Conservation (phyloP, 2,329 filamentous ascomycete genomes). For the Zarea fungicola region DNA sequence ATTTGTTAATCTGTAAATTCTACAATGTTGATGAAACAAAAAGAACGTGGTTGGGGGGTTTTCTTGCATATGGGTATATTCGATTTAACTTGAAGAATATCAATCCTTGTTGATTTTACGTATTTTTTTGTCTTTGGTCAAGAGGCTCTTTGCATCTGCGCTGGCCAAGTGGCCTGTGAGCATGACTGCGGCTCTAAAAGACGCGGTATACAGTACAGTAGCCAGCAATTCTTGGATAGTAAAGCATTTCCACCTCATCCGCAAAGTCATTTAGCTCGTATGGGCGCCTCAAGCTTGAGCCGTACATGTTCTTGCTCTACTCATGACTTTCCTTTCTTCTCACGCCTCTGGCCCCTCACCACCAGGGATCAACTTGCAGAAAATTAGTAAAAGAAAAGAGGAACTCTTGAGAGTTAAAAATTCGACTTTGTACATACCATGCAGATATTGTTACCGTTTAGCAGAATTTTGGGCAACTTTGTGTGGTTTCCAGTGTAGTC, state of each 20-base stretch:
- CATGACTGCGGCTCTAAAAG: neutral
- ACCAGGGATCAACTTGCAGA: conserved; percentile 64
- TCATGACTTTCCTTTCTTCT: conserved; percentile 16
- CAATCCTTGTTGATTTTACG: neutral
- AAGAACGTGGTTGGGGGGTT: neutral
- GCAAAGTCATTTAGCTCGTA: conserved; percentile 1
- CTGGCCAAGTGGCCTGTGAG: neutral
- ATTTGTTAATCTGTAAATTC: conserved; percentile 5
- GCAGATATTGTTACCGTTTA: conserved; percentile 99
- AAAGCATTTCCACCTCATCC: neutral
- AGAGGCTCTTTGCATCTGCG: neutral
- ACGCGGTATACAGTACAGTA: neutral
- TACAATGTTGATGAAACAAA: conserved; percentile 10
- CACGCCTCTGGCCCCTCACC: conserved; percentile 60
- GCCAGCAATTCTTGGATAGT: neutral
- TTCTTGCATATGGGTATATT: neutral
- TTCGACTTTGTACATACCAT: conserved; percentile 61
- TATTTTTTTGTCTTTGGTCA: neutral
- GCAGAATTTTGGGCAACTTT: conserved; percentile 86
- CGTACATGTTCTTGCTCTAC: conserved; percentile 9
- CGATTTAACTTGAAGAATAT: neutral
- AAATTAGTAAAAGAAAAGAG: conserved; percentile 17
- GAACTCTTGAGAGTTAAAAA: neutral
- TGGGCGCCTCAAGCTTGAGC: neutral
- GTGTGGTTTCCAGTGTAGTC: conserved; percentile 86